A percentile compares a stretch with the other conserved stretches of the same genome.
Conservation (phyloP, 768 basidiomycete species). For the Sarcodon aspratus region DNA sequence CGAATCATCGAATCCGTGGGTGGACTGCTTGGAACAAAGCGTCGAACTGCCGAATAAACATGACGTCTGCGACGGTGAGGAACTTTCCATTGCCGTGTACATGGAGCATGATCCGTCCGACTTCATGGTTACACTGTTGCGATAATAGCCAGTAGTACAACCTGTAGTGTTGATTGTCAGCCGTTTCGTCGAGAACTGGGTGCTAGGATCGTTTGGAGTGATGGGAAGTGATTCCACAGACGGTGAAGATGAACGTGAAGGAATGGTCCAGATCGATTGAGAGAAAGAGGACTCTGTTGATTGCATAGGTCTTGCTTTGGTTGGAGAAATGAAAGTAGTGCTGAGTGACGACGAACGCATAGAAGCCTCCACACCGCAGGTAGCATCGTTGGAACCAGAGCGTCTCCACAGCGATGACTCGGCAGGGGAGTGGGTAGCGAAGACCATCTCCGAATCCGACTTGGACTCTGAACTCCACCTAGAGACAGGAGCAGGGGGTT, state of each 20-base stretch:
- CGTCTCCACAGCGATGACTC: slow-evolving; percentile 9
- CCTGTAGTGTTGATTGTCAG: slow-evolving; percentile 50
- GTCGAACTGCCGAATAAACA: no score
- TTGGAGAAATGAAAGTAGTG: slow-evolving; percentile 5
- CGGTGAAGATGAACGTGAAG: slow-evolving; percentile 30
- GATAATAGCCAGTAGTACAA: slow-evolving; percentile 35
- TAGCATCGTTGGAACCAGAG: slow-evolving; percentile 9
- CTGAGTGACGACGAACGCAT: slow-evolving; percentile 11
- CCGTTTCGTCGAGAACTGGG: slow-evolving; percentile 8
- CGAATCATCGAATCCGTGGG: no score
- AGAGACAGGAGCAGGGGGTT: background rate
- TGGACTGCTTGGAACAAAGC: no score
- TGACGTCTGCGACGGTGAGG: background rate
- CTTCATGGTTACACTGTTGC: slow-evolving; percentile 31
- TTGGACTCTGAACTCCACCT: slow-evolving; percentile 2
- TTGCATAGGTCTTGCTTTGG: background rate
- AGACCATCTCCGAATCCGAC: slow-evolving; percentile 19
- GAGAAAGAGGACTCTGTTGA: slow-evolving; percentile 3
- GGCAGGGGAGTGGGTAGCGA: slow-evolving; percentile 10
- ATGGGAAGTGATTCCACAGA: slow-evolving; percentile 37
- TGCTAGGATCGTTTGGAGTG: slow-evolving; percentile 35
- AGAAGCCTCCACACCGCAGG: slow-evolving; percentile 1
- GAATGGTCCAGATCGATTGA: slow-evolving; percentile 21
- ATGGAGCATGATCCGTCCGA: slow-evolving; percentile 46
- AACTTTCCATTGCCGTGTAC: slow-evolving; percentile 58